These are phyloP conservation scores for Torulaspora pretoriensis DNA, from an alignment of 1,139 yeast genomes.

Conservation along the genomic window DNA sequence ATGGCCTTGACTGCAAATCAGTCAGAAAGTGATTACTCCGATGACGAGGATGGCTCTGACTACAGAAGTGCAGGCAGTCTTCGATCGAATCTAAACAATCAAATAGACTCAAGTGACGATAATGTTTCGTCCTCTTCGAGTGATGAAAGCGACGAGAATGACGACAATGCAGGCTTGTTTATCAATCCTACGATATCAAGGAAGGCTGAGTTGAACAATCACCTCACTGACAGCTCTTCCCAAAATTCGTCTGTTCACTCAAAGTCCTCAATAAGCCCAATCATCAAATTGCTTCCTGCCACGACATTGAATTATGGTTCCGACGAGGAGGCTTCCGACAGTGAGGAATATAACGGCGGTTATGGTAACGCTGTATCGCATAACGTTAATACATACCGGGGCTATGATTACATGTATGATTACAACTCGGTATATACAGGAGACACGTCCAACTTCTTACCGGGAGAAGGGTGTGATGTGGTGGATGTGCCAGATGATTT, in stretches of 20 bases:
- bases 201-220: slow-evolving; percentile 24
- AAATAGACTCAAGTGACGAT: slow-evolving; percentile 10
- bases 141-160: slow-evolving; percentile 34
- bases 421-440: slow-evolving; percentile 76
- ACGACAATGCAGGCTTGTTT: slow-evolving; percentile 39
- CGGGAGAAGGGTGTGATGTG: slow-evolving; percentile 40
- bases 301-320: slow-evolving; percentile 76
- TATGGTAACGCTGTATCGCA: slow-evolving; percentile 60
- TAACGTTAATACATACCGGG: slow-evolving; percentile 69
- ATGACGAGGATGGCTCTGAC: slow-evolving; percentile 32
- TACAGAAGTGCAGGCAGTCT: slow-evolving; percentile 22
- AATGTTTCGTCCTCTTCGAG: slow-evolving; percentile 21
- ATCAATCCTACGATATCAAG: slow-evolving; percentile 35
- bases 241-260: slow-evolving; percentile 31
- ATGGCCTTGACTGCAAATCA: slow-evolving; percentile 56
- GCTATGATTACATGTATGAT: slow-evolving; percentile 81
- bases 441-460: slow-evolving; percentile 40
- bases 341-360: slow-evolving; percentile 39
- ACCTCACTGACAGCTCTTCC: slow-evolving; percentile 35
- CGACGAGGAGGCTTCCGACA: slow-evolving; percentile 63
- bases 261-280: slow-evolving; percentile 38
- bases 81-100: slow-evolving; percentile 10
- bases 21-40: slow-evolving; percentile 39
- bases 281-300: slow-evolving; percentile 75
- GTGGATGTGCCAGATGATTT: slow-evolving; percentile 43